Evolutionary conservation across 148 eudicot genomes (phyloP), one percentile per base, ranked within the genome.

Genomic region (Hydrangea macrophylla): DNA sequence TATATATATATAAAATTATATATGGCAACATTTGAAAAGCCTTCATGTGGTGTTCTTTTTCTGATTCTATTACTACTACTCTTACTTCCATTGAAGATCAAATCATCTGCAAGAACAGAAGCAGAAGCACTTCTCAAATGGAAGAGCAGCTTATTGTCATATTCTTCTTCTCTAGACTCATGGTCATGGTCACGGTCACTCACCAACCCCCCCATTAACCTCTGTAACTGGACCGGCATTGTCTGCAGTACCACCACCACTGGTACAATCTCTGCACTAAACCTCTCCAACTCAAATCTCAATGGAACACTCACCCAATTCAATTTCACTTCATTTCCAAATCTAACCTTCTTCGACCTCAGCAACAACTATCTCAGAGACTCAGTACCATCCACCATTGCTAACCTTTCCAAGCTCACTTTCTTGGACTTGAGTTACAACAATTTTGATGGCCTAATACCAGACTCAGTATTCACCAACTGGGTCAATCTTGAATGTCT

Each of bases 361-460:
- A 79, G 56, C 61, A 44, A 6, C 35, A 88, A 90, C 65, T 60
- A 10, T 36, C 68, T 90, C 51, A 54, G 30, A 0, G 93, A 91
- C 24, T 60, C 85, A 12, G 84, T 92, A 11, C 98, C 96, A 26
- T 24, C 81, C 27, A 11, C 62, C 17, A 76, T 84, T 71, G 86
- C 83, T 20, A 78, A 72, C 39, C 81, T 84, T 55, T 79, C 93
- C 27, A 70, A 56, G 70, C 83, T 90, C 67, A 66, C 62, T 17
- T 56, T 55, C 55, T 73, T 88, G 73, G 89, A 86, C 71, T 80
- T 90, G 72, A 74, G 83, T 53, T 57, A 18, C 37, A 93, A 90
- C 50, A 1, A 17, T 7, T 79, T 94, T 7, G 54, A 45, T 3
- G 98, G 90, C 33, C 68, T 35, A 11, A 65, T 92, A 55, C 89